phyloP scores from a whole-genome alignment of 2,329 filamentous ascomycete species.

The Ustulina deusta region DNA sequence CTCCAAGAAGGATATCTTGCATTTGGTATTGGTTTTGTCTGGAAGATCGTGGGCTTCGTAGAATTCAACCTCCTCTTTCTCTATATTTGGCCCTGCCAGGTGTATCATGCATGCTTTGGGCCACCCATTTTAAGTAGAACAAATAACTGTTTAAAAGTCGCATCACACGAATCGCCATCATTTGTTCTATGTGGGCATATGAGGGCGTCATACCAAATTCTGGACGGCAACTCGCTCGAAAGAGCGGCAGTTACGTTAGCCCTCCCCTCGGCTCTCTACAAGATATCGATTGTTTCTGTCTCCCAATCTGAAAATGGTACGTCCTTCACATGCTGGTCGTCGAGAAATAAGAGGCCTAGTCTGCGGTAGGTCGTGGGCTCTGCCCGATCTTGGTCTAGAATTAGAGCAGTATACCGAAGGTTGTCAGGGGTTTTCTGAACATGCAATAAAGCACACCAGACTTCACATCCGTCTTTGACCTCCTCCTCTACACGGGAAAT shows the following conservation, averaged over 20 bases:
- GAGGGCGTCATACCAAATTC: neutral
- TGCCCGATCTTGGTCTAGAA: slow-evolving; percentile 3
- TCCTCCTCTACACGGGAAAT: neutral
- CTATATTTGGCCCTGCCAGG: neutral
- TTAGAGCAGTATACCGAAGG: slow-evolving; percentile 12
- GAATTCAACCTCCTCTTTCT: neutral
- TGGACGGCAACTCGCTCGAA: no score
- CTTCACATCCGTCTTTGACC: neutral
- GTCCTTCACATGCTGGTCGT: neutral
- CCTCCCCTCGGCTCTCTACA: neutral
- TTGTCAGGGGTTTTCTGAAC: slow-evolving; percentile 8
- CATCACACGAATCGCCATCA: no score
- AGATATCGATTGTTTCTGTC: slow-evolving; percentile 6
- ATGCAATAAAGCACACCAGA: slow-evolving; percentile 29
- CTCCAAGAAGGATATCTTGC: neutral
- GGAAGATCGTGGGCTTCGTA: neutral
- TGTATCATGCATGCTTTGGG: neutral
- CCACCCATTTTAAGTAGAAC: neutral
- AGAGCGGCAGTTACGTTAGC: no score
- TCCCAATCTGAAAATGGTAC: neutral
- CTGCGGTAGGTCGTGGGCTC: slow-evolving; percentile 4
- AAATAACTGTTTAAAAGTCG: no score
- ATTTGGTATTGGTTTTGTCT: neutral
- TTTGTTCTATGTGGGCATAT: no score
- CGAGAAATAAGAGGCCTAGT: slow-evolving; percentile 16